Evolutionary conservation across 2,329 filamentous ascomycete genomes (phyloP), one percentile per base, ranked within the genome.

Genomic region (Pseudogymnoascus sp.): DNA sequence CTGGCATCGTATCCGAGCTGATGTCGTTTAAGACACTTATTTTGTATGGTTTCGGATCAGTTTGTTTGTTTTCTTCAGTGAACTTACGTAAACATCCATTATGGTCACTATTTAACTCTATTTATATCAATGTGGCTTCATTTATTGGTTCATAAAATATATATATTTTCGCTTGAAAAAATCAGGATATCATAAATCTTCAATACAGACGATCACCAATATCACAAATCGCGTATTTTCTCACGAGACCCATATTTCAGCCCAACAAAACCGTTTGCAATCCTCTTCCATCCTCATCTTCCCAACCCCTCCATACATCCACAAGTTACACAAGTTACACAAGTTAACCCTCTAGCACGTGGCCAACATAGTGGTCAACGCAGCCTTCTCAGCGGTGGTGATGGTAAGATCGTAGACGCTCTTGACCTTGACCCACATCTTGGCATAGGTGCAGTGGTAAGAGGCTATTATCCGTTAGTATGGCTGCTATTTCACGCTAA

Each of bases 381-480:
- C 88, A 14, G 75, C 76, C 80, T 90, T 91, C 81, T 96, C 90
- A 0, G 83, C 84, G 55, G 78, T 79, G 1, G 88, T 93, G 65
- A 95, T 78, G 14, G 82, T 88, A 67, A 96, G 75, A 0, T 72
- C 73, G 73, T 88, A 95, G 69, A 85, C 83, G 69, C 80, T 83
- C 84, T 95, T 96, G 68, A 96, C 90, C 70, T 85, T 82, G 41
- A 93, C 81, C 87, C 88, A 96, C 63, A 68, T 85, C 72, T 83
- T 81, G 12, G 90, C 88, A 71, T 96, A 95, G 28, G 83, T 88
- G 82, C 91, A 95, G 74, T 90, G 83, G 76, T 90, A 93, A 66
- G 79, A 80, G 16, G 74, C 79, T 78, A 62, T 60, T 3, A 52
- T 49, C 14, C 63, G 63, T 72, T 58, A 69, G 65, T 45, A 49